phyloP scores from a whole-genome alignment of 2,329 filamentous ascomycete species.

The Didymella pomorum region DNA sequence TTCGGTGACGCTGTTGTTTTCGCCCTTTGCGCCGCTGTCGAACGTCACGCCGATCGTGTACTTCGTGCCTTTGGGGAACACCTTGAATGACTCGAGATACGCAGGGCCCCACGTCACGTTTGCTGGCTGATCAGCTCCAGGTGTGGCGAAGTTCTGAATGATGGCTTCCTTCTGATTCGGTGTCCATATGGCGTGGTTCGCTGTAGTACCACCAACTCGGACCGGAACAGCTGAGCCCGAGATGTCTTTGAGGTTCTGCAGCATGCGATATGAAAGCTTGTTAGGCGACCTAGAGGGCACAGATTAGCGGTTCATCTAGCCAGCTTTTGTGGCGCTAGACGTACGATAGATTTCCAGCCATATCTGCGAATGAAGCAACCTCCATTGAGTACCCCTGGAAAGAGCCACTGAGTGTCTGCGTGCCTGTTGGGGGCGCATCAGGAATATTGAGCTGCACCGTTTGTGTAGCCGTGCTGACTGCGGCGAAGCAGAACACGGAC shows the following conservation, averaged over 20 bases:
- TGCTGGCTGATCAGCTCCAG: conserved; percentile 31
- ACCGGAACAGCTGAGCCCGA: conserved; percentile 24
- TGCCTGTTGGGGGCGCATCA: conserved; percentile 20
- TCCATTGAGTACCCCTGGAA: conserved; percentile 31
- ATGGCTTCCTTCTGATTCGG: conserved; percentile 26
- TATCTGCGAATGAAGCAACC: conserved; percentile 25
- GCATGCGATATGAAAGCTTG: conserved; percentile 27
- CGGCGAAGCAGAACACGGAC: neutral
- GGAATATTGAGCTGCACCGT: conserved; percentile 13
- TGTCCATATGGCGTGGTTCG: conserved; percentile 26
- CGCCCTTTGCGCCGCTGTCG: conserved; percentile 23
- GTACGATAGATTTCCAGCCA: conserved; percentile 25
- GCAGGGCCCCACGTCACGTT: conserved; percentile 26
- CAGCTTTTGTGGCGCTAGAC: neutral
- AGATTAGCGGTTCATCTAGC: neutral
- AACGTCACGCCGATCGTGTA: conserved; percentile 34
- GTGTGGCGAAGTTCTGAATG: conserved; percentile 26
- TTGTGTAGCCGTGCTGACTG: conserved; percentile 1
- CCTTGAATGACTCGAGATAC: conserved; percentile 31
- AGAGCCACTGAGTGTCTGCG: conserved; percentile 17
- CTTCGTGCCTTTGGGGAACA: conserved; percentile 31
- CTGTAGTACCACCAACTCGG: conserved; percentile 29
- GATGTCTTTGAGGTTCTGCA: conserved; percentile 29
- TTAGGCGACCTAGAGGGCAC: conserved; percentile 22
- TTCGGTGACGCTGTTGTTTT: conserved; percentile 22